These are phyloP conservation scores for Lentinula sp. DNA, from an alignment of 768 basidiomycete genomes.

Conservation along the genomic window DNA sequence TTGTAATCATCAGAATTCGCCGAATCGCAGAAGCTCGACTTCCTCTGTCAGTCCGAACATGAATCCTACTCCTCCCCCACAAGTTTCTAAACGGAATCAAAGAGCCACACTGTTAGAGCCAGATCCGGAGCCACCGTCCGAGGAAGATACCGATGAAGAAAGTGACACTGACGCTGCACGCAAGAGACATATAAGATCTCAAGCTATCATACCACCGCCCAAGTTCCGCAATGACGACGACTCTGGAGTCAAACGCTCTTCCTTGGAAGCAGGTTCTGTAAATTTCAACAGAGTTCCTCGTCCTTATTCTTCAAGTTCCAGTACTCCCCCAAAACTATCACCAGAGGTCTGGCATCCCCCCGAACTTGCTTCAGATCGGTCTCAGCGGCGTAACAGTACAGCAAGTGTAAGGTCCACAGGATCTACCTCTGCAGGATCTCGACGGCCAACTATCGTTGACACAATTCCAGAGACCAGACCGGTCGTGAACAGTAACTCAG, in stretches of 20 bases:
- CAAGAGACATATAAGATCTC: not conserved
- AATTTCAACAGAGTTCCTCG: not conserved
- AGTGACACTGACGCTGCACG: not conserved
- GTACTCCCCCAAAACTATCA: not conserved
- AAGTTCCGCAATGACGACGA: not conserved
- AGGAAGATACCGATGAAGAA: constrained; percentile 1
- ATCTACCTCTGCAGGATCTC: constrained; percentile 4
- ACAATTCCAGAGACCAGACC: constrained; percentile 1
- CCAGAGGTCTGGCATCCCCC: constrained; percentile 4
- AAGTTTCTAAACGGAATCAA: not conserved
- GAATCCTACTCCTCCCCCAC: not conserved
- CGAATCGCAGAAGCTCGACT: not conserved
- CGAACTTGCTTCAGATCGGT: not conserved
- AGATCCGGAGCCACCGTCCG: not conserved
- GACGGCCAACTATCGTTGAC: not conserved
- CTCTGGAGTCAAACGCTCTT: not conserved
- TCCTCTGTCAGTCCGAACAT: not conserved
- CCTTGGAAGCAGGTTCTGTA: not conserved
- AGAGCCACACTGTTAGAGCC: not conserved
- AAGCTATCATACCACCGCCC: not conserved
- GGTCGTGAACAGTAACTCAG: not conserved
- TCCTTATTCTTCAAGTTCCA: constrained; percentile 1
- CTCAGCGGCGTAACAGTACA: constrained; percentile 2
- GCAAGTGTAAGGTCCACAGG: constrained; percentile 5
- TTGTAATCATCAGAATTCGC: not conserved